Conservation (phyloP, 148 eudicot species). For the Vaccinium myrtillus region DNA sequence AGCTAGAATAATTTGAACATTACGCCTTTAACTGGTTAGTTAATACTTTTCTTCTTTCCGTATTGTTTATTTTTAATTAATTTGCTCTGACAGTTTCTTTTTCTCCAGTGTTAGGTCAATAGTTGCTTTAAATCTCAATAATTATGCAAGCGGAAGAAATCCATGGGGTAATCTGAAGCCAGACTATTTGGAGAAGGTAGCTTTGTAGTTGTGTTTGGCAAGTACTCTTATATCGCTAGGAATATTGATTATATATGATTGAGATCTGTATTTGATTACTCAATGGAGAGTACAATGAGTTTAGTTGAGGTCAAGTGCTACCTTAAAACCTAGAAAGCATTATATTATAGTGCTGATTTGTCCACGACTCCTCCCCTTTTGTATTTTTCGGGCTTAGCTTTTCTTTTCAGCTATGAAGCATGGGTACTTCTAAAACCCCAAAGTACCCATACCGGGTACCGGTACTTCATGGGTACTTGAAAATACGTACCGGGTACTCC, state of each 20-base stretch:
- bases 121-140: slow-evolving; percentile 85
- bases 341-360: not conserved
- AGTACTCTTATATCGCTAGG: not conserved
- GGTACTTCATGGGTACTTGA: too few species aligned
- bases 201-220: not conserved
- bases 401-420: not conserved
- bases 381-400: not conserved
- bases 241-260: not conserved
- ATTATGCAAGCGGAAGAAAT: slow-evolving; percentile 95
- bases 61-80: not conserved
- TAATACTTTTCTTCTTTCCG: not conserved
- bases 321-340: not conserved
- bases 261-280: not conserved
- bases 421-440: too few species aligned
- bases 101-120: slow-evolving; percentile 80
- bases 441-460: too few species aligned
- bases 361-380: not conserved
- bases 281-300: not conserved
- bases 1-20: not conserved
- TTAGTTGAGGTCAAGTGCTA: not conserved
- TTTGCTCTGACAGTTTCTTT: slow-evolving; percentile 11
- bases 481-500: too few species aligned
- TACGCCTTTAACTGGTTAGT: not conserved
- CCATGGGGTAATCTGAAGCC: slow-evolving; percentile 95
- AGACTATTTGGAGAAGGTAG: slow-evolving; percentile 85